Evolutionary conservation across 495 filamentous ascomycete genomes (phyloP).

Genomic region (Penicillium riverlandense): DNA sequence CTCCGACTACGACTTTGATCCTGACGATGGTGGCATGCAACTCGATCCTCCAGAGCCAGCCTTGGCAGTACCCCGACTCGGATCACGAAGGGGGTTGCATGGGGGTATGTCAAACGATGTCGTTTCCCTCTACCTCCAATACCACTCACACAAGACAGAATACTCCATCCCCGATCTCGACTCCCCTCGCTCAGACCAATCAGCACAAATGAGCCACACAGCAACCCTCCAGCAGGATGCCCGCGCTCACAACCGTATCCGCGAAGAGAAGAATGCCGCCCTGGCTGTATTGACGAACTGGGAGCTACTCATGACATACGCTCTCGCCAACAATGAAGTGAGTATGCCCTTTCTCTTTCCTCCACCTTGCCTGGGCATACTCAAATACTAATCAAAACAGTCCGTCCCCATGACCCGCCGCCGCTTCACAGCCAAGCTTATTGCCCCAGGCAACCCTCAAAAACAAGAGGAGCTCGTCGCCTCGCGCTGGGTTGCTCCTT

Average conservation of each 20-base stretch:
- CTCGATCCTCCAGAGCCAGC: slow-evolving; percentile 5
- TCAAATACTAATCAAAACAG: slow-evolving; percentile 6
- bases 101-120: slow-evolving; percentile 3
- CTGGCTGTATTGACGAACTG: slow-evolving; percentile 27
- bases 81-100: neutral
- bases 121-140: neutral
- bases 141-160: neutral
- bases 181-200: neutral
- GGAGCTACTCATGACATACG: slow-evolving; percentile 30
- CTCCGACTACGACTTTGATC: slow-evolving; percentile 14
- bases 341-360: neutral
- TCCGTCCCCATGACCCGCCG: slow-evolving; percentile 36
- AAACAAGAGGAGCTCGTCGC: slow-evolving; percentile 23
- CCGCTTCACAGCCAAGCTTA: slow-evolving; percentile 27
- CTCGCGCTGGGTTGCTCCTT: slow-evolving; percentile 13
- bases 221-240: slow-evolving; percentile 2
- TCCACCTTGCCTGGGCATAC: neutral
- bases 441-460: slow-evolving; percentile 22
- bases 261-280: slow-evolving; percentile 30
- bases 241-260: slow-evolving; percentile 11
- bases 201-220: neutral
- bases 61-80: slow-evolving; percentile 1
- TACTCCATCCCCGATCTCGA: neutral
- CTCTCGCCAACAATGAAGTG: slow-evolving; percentile 27
- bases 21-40: slow-evolving; percentile 13